These are phyloP conservation scores for Schrenkiella parvula DNA, from an alignment of 345 rosid species.

Conservation along the genomic window DNA sequence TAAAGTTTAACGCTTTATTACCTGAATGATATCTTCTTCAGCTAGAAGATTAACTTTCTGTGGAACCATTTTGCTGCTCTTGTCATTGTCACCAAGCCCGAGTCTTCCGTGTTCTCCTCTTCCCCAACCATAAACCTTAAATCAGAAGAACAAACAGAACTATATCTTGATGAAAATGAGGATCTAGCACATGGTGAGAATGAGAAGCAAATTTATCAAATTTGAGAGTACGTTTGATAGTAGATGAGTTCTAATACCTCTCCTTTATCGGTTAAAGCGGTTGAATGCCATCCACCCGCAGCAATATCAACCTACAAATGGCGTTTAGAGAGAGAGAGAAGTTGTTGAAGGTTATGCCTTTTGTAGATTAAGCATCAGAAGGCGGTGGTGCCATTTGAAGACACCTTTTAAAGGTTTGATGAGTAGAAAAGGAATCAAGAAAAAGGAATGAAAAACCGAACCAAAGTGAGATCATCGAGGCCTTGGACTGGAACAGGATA, in stretches of 20 bases:
- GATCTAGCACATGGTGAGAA: neutral
- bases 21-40: conserved; percentile 84
- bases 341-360: neutral
- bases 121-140: conserved; percentile 96
- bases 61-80: conserved; percentile 98
- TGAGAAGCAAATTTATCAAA: neutral
- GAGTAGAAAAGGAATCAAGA: neutral
- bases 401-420: neutral
- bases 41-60: conserved; percentile 78
- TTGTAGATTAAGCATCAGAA: neutral
- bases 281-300: conserved; percentile 99
- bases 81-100: conserved; percentile 95
- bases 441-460: conserved; percentile 27
- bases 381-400: neutral
- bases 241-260: conserved; percentile 48
- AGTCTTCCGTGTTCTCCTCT: conserved; percentile 99
- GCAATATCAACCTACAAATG: conserved; percentile 83
- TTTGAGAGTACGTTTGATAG: neutral
- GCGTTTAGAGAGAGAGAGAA: neutral
- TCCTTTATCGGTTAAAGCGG: conserved; percentile 77
- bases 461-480: conserved; percentile 78
- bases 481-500: conserved; percentile 85
- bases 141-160: neutral
- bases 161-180: neutral
- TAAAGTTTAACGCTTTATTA: conserved; percentile 11